Percentiles rank a stretch among this genome's conserved stretches.
phyloP scores from a whole-genome alignment of 2,329 filamentous ascomycete species.

The Nemania serpens region DNA sequence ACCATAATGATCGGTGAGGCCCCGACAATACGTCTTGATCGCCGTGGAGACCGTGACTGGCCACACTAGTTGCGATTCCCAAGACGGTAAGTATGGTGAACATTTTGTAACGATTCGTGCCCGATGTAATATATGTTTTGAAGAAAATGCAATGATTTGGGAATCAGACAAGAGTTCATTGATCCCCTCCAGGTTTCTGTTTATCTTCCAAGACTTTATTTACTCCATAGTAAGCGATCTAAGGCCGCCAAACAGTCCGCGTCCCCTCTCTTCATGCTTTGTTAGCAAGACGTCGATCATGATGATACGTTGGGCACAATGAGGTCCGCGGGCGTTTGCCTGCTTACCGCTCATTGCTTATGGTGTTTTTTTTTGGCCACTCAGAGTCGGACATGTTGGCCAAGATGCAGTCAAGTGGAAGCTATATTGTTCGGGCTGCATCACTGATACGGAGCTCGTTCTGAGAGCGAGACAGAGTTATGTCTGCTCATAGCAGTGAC shows the following conservation, averaged over 20 bases:
- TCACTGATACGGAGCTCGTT: slow-evolving; percentile 32
- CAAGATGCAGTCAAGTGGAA: slow-evolving; percentile 31
- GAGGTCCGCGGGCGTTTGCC: neutral
- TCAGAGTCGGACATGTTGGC: slow-evolving; percentile 24
- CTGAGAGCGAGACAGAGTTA: slow-evolving; percentile 30
- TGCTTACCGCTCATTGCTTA: slow-evolving; percentile 5
- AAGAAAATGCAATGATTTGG: neutral
- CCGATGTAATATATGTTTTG: neutral
- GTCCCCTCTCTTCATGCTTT: slow-evolving; percentile 4
- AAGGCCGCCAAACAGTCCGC: neutral
- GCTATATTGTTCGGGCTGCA: slow-evolving; percentile 31
- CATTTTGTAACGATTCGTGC: slow-evolving; percentile 25
- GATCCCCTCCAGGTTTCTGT: neutral
- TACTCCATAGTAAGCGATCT: neutral
- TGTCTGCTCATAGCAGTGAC: slow-evolving; percentile 29
- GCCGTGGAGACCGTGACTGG: slow-evolving; percentile 64
- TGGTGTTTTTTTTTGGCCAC: slow-evolving; percentile 30
- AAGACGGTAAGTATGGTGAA: slow-evolving; percentile 41
- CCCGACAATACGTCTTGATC: slow-evolving; percentile 66
- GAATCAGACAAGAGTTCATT: neutral
- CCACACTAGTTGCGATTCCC: slow-evolving; percentile 54
- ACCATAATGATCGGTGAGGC: slow-evolving; percentile 78
- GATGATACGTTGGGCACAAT: slow-evolving; percentile 3
- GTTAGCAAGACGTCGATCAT: slow-evolving; percentile 2
- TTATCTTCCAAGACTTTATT: neutral